Conservation (phyloP, 148 eudicot genomes). For the Euryodendron excelsum region DNA sequence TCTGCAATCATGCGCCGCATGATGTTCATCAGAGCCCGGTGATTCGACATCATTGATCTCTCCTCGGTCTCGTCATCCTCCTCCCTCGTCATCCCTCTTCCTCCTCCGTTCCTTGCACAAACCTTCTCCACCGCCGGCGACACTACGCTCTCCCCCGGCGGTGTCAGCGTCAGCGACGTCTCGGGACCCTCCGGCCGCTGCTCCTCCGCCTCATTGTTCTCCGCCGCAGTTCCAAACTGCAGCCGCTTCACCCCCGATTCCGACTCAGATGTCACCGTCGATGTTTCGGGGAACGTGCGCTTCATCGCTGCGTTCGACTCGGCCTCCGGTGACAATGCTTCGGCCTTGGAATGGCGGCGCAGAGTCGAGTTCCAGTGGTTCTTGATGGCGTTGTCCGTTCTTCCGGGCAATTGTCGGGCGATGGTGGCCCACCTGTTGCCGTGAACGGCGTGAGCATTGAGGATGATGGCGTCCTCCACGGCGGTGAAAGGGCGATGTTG, state of each 20-base stretch:
- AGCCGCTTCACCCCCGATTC: slow-evolving; percentile 15
- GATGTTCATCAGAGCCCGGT: slow-evolving; percentile 16
- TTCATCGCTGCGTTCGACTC: slow-evolving; percentile 7
- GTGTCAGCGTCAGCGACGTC: slow-evolving; percentile 43
- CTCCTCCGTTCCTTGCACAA: too few relatives aligned
- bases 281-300: neutral
- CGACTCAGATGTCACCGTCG: slow-evolving; percentile 19
- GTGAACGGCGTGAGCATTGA: slow-evolving; percentile 39
- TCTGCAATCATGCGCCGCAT: slow-evolving; percentile 34
- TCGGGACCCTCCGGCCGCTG: slow-evolving; percentile 25
- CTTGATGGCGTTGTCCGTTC: slow-evolving; percentile 66
- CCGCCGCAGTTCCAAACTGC: neutral
- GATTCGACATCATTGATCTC: slow-evolving; percentile 12
- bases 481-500: slow-evolving; percentile 57
- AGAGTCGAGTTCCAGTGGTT: slow-evolving; percentile 62
- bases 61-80: neutral
- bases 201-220: neutral
- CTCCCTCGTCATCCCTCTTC: slow-evolving; percentile 10
- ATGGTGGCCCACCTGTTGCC: slow-evolving; percentile 74
- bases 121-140: slow-evolving; percentile 7
- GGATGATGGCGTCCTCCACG: slow-evolving; percentile 46
- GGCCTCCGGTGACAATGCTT: neutral
- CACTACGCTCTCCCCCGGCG: slow-evolving; percentile 33
- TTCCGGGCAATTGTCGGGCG: slow-evolving; percentile 51
- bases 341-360: slow-evolving; percentile 17